Evolutionary conservation across 768 basidiomycete genomes (phyloP).

Genomic region (Mycena floridula): DNA sequence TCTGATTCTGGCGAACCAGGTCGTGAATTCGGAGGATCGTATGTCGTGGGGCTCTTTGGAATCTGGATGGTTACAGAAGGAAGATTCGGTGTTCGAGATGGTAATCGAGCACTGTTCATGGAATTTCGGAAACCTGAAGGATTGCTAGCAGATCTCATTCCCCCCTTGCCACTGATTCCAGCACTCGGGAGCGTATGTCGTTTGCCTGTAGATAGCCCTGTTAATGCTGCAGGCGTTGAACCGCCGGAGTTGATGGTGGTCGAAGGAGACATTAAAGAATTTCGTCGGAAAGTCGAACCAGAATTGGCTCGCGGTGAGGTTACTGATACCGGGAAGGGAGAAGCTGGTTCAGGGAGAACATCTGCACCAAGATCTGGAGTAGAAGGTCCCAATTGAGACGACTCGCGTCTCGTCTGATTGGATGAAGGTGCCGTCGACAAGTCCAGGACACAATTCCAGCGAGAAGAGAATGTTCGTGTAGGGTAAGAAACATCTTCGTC

Average conservation of each 20-base stretch:
- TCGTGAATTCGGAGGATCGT: constrained; percentile 37
- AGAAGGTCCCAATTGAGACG: constrained; percentile 1
- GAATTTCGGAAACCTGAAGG: not conserved
- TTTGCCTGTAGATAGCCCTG: constrained; percentile 41
- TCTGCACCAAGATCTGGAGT: constrained; percentile 14
- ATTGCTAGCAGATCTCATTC: not conserved
- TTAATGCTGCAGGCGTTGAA: not conserved
- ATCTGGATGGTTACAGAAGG: constrained; percentile 30
- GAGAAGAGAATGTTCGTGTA: constrained; percentile 70
- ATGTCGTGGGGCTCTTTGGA: constrained; percentile 49
- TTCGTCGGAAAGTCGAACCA: not conserved
- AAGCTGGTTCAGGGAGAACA: constrained; percentile 65
- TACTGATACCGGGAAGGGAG: constrained; percentile 61
- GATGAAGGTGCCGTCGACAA: constrained; percentile 23
- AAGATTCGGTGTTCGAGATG: constrained; percentile 28
- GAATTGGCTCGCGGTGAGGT: constrained; percentile 11
- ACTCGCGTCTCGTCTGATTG: not conserved
- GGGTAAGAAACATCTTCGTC: constrained; percentile 39
- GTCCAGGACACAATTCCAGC: constrained; percentile 89
- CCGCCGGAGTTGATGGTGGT: not conserved
- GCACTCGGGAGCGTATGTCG: constrained; percentile 33
- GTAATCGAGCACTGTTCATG: constrained; percentile 1
- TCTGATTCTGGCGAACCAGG: constrained; percentile 10
- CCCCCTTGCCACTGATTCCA: not conserved
- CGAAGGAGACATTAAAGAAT: not conserved